Base-by-base conservation (phyloP, 257 asterid genomes). In the Nyctanthes arbortristis region DNA sequence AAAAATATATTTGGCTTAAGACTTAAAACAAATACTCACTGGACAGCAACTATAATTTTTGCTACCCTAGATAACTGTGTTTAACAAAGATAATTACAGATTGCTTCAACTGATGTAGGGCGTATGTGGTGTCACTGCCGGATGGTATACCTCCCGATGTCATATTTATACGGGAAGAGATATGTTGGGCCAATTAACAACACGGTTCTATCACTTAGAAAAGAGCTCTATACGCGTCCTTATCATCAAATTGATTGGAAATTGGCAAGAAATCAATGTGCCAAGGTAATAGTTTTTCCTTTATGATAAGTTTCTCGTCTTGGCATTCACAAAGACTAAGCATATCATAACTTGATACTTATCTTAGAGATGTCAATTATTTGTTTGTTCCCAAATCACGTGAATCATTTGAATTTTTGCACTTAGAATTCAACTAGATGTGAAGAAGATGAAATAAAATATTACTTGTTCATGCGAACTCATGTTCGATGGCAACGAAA, bases 91-190 rank as follows among this genome's bases (percentile, higher is more conserved):
- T n/a, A 33, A 33, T 37, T 56, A 45, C 37, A 25, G n/a, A 33
- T 22, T 7, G 33, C 13, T 63, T 36, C 5, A 24, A 57, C 16
- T 31, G 39, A 43, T 71, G 70, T 47, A 89, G 96, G 90, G 70
- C 84, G 93, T n/a, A 85, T 87, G 91, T 89, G 93, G 96, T 79
- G 89, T 67, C 92, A 86, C 61, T 77, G 87, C 58, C 87, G 93
- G n/a, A 67, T 83, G 88, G 86, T 84, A 43, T 89, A 84, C 63
- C 74, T 89, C 10, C 89, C 96, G 3, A 89, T 86, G 93, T 86
- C 93, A 12, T 86, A 84, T 47, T 64, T 89, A 55, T 89, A 82
- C 3, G 89, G 85, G 25, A 81, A 60, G 67, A 79, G 89, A 66
- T 89, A 66, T 6, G 83, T 84, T 0, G 81, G 87, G 37, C 77